Evolutionary conservation across 768 basidiomycete genomes (phyloP), one percentile per base, ranked within the genome.

Genomic region (Bullera alba): DNA sequence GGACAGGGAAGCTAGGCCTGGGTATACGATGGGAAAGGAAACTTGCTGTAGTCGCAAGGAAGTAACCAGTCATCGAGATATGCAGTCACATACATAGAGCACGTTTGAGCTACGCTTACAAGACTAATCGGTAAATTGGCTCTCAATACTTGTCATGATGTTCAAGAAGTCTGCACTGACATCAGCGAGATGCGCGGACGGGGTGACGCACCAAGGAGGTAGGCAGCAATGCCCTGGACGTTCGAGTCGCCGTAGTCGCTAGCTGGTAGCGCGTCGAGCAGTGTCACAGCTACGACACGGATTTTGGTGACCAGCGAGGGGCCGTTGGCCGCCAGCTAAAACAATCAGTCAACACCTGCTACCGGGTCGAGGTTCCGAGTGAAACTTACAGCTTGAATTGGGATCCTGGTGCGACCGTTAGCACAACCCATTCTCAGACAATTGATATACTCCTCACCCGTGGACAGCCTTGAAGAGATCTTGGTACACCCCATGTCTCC

Each of bases 111-210:
- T 28, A 15, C 14, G 45, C 6, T 4, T 10, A 25, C 22, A n/a
- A n/a, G 45, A 19, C 32, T 26, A 61, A 46, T 61, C 59, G 10
- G 55, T 53, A 41, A 61, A 61, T 43, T 61, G 55, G 30, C 53
- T 57, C 28, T 61, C 59, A 19, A 61, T 61, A 19, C 45, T 51
- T n/a, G 55, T 61, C 59, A 61, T 61, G 37, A 61, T 61, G 30
- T 57, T 61, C 43, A 61, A 35, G 37, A 61, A 61, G 38, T 61
- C 59, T 60, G 32, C 3, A 2, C 1, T 2, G n/a, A 15, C 30
- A 48, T 41, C 32, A 32, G 43, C 48, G 19, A 10, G 23, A 39
- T 22, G 8, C 14, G 21, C 38, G 7, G 12, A 39, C 7, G 8
- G 19, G 8, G 19, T 12, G 4, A 41, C 54, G 50, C 35, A 60